Evolutionary conservation across 2,329 filamentous ascomycete genomes (phyloP), one percentile per base, ranked within the genome.

Genomic region (Mollisia scopiformis): DNA sequence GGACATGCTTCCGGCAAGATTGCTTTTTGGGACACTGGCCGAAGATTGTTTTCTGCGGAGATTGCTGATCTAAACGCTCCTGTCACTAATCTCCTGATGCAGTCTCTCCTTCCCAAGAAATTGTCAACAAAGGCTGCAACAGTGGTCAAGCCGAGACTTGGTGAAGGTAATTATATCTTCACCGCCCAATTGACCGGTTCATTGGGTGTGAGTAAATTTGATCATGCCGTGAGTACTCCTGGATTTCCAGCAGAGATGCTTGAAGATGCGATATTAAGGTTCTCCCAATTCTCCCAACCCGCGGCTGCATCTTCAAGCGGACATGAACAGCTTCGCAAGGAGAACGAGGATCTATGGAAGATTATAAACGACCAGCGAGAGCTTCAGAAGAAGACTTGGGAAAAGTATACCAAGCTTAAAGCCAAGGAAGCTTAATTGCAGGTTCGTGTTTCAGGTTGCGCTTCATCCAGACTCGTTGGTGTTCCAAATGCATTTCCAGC

Each of bases 1-100:
- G 93, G 93, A 6, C 93, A 98, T 71, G 79, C 84, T 19, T 90
- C 84, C 68, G 94, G 94, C 54, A 91, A 90, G 70, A 83, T 97
- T 41, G 79, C 92, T 31, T 82, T 84, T 57, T 98, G 94, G 94
- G 91, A 92, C 72, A 82, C 94, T 27, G 86, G 68, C 13, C 61
- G 69, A 41, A 62, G 69, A 46, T 58, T 62, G 23, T 72, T 68
- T 50, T 55, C 66, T 25, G 65, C 62, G 28, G 71, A 74, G 55
- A 50, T 72, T 56, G 63, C 62, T 25, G 71, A 74, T 59, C 82
- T 96, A 59, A 92, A 92, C 57, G 90, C 92, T 3, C 87, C 92
- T 19, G 87, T 97, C 33, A 95, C 91, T 11, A 97, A 96, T 68
- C 71, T 98, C 25, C 73, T 82, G n/a, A 90, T 95, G 75, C 79